phyloP scores from a whole-genome alignment of 192 early-diverging fungal genomes.

The Entophlyctis luteolus region DNA sequence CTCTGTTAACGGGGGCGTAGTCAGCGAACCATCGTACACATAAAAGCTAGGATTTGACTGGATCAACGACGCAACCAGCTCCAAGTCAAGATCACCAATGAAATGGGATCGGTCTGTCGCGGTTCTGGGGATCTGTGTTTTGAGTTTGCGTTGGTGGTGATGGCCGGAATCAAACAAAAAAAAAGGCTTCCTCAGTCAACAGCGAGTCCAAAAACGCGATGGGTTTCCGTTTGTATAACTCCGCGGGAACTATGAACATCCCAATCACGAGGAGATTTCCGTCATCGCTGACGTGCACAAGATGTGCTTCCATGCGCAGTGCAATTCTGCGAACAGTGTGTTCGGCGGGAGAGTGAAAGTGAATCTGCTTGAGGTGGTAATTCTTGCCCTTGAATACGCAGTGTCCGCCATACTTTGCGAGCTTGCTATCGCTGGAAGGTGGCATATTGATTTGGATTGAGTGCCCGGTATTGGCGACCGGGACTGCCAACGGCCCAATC shows the following conservation, averaged over 20 bases:
- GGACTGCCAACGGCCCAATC: no score
- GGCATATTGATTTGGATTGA: slow-evolving; percentile 22
- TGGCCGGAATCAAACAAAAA: background rate
- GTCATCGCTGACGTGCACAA: slow-evolving; percentile 17
- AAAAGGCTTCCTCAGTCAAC: background rate
- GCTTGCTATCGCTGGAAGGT: background rate
- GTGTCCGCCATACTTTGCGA: background rate
- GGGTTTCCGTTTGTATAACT: background rate
- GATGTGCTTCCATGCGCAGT: slow-evolving; percentile 19
- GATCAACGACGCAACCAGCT: slow-evolving; percentile 3
- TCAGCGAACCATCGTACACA: slow-evolving; percentile 11
- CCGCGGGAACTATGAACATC: slow-evolving; percentile 15
- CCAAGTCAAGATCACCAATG: slow-evolving; percentile 7
- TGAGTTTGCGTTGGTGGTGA: no score
- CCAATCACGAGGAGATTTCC: slow-evolving; percentile 21
- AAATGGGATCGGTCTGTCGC: background rate
- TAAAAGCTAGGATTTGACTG: background rate
- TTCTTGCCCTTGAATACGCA: background rate
- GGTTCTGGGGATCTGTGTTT: background rate
- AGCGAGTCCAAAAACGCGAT: slow-evolving; percentile 18
- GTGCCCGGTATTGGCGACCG: slow-evolving; percentile 20
- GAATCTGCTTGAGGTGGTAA: slow-evolving; percentile 25
- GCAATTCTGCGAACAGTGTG: background rate
- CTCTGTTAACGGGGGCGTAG: slow-evolving; percentile 22
- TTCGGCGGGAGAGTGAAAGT: slow-evolving; percentile 24